Base-by-base conservation (phyloP, 2,329 filamentous ascomycete genomes). In the Orbilia oligospora region DNA sequence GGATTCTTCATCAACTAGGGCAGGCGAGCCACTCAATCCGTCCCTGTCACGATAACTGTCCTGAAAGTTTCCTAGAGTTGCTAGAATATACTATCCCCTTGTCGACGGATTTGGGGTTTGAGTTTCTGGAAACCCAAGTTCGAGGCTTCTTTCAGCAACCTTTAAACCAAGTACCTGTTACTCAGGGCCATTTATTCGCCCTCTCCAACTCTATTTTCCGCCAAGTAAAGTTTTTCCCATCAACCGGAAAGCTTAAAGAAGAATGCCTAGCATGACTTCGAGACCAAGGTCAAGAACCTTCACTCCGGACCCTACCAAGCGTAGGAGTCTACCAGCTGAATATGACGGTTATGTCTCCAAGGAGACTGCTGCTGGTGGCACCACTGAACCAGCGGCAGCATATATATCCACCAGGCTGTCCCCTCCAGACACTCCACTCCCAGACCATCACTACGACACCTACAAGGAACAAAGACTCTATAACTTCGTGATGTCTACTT, bases 391-490 rank as follows among this genome's bases (percentile, higher is more conserved):
- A 68, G 73, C 66, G 20, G 73, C 73, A 67, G 73, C 73, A 46
- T 77, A 77, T 77, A 77, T 77, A 77, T 77, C 73, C 41, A 71
- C 73, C 24, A 53, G 73, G 22, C 56, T 71, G 27, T 77, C 73
- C 67, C 73, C 61, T 30, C 73, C 73, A 16, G 58, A 67, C 36
- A 64, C 73, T 12, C 58, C 67, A 5, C 49, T 77, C 51, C 73
- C 61, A 51, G 70, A 73, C 24, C 56, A 64, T 14, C 67, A 71
- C 30, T 71, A 71, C 61, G 67, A 77, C 44, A 53, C n/a, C 55
- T 77, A 77, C 73, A 77, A 77, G 67, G 73, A 71, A 27, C 73
- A 77, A 24, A 67, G 73, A 71, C 73, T 77, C 30, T 77, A 77
- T 67, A 77, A 77, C 67, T 77, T 67, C 53, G 73, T 77, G 51